Evolutionary conservation across 2,329 filamentous ascomycete species (phyloP), one percentile per base, ranked within the genome.

Genomic region (Metarhizium anisopliae): DNA sequence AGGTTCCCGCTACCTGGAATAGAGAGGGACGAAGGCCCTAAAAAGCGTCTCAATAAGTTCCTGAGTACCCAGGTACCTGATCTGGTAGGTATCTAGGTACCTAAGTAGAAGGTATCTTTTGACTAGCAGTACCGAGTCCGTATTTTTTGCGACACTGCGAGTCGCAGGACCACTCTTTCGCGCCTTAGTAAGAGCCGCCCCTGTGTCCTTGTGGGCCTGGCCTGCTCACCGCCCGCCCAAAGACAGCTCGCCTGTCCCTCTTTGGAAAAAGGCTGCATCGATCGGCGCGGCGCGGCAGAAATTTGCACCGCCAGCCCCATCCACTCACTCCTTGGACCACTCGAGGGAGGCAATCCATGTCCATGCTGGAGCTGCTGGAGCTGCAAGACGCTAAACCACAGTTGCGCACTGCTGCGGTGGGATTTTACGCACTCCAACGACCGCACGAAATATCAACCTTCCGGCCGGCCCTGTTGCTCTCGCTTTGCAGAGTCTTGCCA

Each of bases 261-360:
- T 40, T 18, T 36, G 14, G 53, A 50, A n/a, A 25, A 6, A 14
- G 45, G 25, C 45, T 49, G 45, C 20, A 30, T 49, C 20, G 45
- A 49, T 49, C 45, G 25, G 11, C 52, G 47, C 35, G 13, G 32
- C 6, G 42, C 38, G 58, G 59, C 58, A 61, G 59, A 61, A 58
- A 57, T 51, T 20, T 51, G 43, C 52, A 56, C 54, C 45, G 52
- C 51, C 50, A n/a, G 40, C n/a, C 18, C 45, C 4, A 49, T 20
- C 45, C 45, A 49, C 25, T 20, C 18, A 53, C 32, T 40, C 32
- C 32, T 35, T 11, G 32, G 32, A 35, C 25, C 25, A 25, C 14
- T 47, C 7, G 18, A 30, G 32, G 30, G 14, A 29, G 38, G 18
- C 18, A 13, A 51, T 51, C 50, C 54, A 52, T 7, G 50, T 53